phyloP scores from a whole-genome alignment of 2,329 filamentous ascomycete genomes.

The Colletotrichum spaethianum region DNA sequence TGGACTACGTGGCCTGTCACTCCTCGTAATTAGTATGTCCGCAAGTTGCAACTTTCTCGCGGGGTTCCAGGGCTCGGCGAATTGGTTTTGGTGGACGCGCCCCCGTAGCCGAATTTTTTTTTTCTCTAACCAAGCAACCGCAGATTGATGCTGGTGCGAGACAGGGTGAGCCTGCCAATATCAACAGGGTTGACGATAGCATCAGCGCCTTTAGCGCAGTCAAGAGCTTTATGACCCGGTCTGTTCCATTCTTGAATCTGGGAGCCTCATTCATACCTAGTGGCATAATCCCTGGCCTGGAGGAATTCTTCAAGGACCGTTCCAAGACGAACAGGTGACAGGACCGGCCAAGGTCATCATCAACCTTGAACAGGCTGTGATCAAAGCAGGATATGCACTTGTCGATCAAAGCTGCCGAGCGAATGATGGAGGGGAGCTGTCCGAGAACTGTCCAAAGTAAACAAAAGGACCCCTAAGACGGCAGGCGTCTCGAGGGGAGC shows the following conservation, averaged over 20 bases:
- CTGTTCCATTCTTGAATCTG: slow-evolving; percentile 18
- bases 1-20: slow-evolving; percentile 25
- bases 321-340: slow-evolving; percentile 17
- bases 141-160: slow-evolving; percentile 27
- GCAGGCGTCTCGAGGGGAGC: slow-evolving; percentile 31
- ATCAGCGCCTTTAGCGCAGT: slow-evolving; percentile 28
- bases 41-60: slow-evolving; percentile 11
- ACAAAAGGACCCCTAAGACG: slow-evolving; percentile 38
- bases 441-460: slow-evolving; percentile 39
- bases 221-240: slow-evolving; percentile 22
- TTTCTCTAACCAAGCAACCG: slow-evolving; percentile 36
- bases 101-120: slow-evolving; percentile 15
- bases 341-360: neutral
- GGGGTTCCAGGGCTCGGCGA: slow-evolving; percentile 35
- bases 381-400: slow-evolving; percentile 14
- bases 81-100: slow-evolving; percentile 2
- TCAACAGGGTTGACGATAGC: slow-evolving; percentile 38
- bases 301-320: slow-evolving; percentile 33
- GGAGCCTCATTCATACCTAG: slow-evolving; percentile 13
- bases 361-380: neutral
- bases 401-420: slow-evolving; percentile 22
- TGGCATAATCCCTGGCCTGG: slow-evolving; percentile 8
- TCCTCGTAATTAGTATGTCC: slow-evolving; percentile 15
- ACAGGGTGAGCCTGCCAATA: slow-evolving; percentile 33
- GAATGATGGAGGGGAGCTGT: slow-evolving; percentile 22